These are phyloP conservation scores for Endogone sp. DNA, from an alignment of 192 early-diverging fungal species.

Conservation along the genomic window DNA sequence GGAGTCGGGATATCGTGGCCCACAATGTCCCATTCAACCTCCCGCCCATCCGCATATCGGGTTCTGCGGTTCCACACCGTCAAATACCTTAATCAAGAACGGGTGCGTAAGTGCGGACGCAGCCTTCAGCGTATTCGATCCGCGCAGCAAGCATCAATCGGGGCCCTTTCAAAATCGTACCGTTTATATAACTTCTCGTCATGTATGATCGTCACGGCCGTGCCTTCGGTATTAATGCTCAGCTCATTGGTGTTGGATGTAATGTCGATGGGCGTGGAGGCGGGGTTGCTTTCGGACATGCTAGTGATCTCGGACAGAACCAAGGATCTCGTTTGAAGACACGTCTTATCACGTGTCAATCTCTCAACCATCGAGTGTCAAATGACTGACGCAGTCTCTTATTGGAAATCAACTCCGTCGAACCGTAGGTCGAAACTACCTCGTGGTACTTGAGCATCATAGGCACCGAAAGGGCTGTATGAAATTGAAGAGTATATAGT, in stretches of 20 bases:
- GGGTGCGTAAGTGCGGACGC: not conserved
- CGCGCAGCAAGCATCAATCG: too few relatives aligned
- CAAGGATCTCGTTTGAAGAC: too few relatives aligned
- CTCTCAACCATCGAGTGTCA: too few relatives aligned
- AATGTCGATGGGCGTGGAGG: not conserved
- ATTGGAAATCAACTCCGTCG: too few relatives aligned
- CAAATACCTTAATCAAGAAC: conserved; percentile 20
- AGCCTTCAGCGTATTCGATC: too few relatives aligned
- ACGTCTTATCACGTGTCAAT: too few relatives aligned
- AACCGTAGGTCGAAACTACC: too few relatives aligned
- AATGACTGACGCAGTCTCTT: too few relatives aligned
- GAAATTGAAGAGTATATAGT: too few relatives aligned
- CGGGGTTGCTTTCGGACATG: not conserved
- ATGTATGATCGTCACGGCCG: conserved; percentile 28
- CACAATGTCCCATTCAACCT: conserved; percentile 49
- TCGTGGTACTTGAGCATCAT: too few relatives aligned
- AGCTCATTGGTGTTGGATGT: conserved; percentile 1
- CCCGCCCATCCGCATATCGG: conserved; percentile 44
- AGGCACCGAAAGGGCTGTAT: too few relatives aligned
- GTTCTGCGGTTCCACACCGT: conserved; percentile 32
- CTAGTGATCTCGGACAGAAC: too few relatives aligned
- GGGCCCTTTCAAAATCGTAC: conserved; percentile 21
- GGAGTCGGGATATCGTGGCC: conserved; percentile 40
- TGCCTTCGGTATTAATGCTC: conserved; percentile 32
- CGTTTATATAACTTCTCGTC: conserved; percentile 41